Evolutionary conservation across 495 filamentous ascomycete species (phyloP), one percentile per base, ranked within the genome.

Genomic region (Tuber aestivum): DNA sequence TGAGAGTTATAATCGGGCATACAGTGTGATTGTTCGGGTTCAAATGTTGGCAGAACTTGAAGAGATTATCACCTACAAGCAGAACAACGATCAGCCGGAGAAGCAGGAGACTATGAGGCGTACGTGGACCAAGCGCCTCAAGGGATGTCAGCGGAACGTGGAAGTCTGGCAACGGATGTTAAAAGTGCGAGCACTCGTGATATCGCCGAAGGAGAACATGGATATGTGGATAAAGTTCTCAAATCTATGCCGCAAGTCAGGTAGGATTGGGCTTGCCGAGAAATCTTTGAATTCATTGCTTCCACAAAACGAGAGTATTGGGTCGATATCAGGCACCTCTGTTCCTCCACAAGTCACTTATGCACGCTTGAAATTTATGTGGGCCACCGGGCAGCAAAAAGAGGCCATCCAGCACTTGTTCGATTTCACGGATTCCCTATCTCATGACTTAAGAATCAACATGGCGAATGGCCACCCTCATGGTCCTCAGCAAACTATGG

Each of bases 191-290:
- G 92, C 92, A 23, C 89, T 99, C 69, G 95, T 99, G 70, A 94
- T 97, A 71, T 89, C 88, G 18, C 94, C 95, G 6, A 90, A 88
- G 41, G 94, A 99, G 83, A 97, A 98, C 78, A 92, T 96, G 87
- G 92, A 95, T 81, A 98, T 98, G 94, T 97, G 92, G 88, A 97
- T 98, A 86, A 99, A 99, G 82, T 98, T 97, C 81, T 93, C 96
- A 76, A 98, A 97, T 79, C 88, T 99, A 12, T 99, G 95, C 84
- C 91, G 95, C 80, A 99, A 98, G 83, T 97, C 94, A 42, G 92
- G 93, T 72, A 91, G 95, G 16, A 94, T 93, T 86, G 95, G 95
- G 21, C 88, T 99, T n/a, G 96, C 95, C 3, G 95, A 98, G 85
- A 95, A 97, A 83, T 93, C 93, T n/a, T 85, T 99, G 68, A 93